A percentile compares a stretch with the other conserved stretches of the same genome.
Evolutionary conservation across 2,329 filamentous ascomycete species (phyloP).

Genomic region (Myotisia sp.): DNA sequence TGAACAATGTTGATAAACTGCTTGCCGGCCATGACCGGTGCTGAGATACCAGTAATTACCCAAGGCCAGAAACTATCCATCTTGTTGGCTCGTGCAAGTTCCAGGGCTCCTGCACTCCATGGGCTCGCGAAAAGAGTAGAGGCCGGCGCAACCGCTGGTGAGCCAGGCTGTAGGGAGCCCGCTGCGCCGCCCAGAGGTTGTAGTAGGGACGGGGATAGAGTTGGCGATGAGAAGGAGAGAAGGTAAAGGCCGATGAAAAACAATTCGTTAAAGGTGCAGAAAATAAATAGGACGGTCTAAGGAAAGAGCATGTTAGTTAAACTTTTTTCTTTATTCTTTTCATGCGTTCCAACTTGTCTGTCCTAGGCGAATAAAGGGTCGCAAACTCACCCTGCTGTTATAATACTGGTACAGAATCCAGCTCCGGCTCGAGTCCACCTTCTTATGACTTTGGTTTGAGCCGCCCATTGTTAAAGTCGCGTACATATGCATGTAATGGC

Average conservation of each 20-base stretch:
- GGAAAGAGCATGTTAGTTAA: constrained; percentile 3
- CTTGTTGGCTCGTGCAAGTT: constrained; percentile 88
- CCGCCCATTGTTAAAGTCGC: constrained; percentile 81
- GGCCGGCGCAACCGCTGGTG: constrained; percentile 52
- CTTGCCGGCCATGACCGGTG: constrained; percentile 80
- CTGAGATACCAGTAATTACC: constrained; percentile 67
- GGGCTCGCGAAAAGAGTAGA: constrained; percentile 71
- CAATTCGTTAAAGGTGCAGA: constrained; percentile 80
- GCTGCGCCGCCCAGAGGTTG: constrained; percentile 43
- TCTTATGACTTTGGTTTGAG: constrained; percentile 73
- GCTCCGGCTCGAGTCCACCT: constrained; percentile 73
- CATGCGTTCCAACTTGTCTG: background rate
- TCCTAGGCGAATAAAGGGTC: background rate
- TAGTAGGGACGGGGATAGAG: constrained; percentile 71
- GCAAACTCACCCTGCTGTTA: constrained; percentile 69
- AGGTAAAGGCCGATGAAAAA: constrained; percentile 99
- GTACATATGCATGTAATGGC: constrained; percentile 99
- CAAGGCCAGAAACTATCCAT: constrained; percentile 62
- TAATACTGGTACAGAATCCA: constrained; percentile 92
- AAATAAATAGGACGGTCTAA: constrained; percentile 77
- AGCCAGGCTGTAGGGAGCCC: constrained; percentile 47
- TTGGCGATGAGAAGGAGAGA: constrained; percentile 86
- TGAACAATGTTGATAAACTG: constrained; percentile 91
- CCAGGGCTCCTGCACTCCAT: constrained; percentile 82
- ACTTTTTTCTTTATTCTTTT: background rate